Evolutionary conservation across 805 yeast genomes (phyloP).

Genomic region (Sugiyamaella lignohabitans): DNA sequence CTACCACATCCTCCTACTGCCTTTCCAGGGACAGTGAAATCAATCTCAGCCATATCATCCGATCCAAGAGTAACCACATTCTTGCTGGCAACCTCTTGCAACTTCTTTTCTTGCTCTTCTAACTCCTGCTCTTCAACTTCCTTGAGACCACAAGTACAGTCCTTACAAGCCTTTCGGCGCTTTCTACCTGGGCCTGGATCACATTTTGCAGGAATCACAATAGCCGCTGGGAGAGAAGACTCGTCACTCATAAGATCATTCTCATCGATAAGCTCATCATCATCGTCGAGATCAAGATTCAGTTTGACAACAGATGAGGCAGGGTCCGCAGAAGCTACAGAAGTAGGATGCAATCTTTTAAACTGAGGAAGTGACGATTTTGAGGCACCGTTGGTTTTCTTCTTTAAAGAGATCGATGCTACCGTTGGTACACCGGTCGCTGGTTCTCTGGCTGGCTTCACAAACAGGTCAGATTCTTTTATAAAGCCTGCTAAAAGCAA

Average conservation of each 20-base stretch:
- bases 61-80: conserved; percentile 50
- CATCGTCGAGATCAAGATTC: conserved; percentile 37
- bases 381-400: conserved; percentile 6
- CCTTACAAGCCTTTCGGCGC: conserved; percentile 93
- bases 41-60: conserved; percentile 81
- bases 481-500: conserved; percentile 63
- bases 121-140: conserved; percentile 61
- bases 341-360: conserved; percentile 39
- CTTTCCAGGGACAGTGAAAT: conserved; percentile 93
- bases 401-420: conserved; percentile 19
- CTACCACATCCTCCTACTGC: conserved; percentile 93
- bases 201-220: conserved; percentile 56
- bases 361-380: conserved; percentile 17
- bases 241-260: conserved; percentile 46
- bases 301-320: conserved; percentile 40
- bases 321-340: conserved; percentile 33
- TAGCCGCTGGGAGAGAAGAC: conserved; percentile 26
- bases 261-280: conserved; percentile 51
- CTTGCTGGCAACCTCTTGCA: conserved; percentile 42
- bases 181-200: conserved; percentile 42
- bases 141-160: conserved; percentile 94
- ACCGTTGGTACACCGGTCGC: conserved; percentile 19
- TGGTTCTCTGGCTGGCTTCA: conserved; percentile 42
- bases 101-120: conserved; percentile 40
- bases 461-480: conserved; percentile 44